Conservation (phyloP, 305 asterid species). For the Ilex paraguariensis region DNA sequence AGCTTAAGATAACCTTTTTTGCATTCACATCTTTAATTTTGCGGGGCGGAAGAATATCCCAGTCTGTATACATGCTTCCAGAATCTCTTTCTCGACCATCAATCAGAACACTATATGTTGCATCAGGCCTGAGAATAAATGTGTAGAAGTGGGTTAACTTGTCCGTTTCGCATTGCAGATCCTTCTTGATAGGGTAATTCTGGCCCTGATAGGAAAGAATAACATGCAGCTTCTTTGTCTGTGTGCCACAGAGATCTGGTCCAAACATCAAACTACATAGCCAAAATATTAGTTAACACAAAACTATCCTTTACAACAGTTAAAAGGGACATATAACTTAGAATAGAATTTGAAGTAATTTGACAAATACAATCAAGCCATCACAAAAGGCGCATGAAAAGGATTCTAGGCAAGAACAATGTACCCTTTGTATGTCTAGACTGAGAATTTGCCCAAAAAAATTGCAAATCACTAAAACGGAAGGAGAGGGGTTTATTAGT, state of each 20-base stretch:
- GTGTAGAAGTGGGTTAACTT: constrained; percentile 94
- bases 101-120: constrained; percentile 66
- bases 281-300: constrained; percentile 15
- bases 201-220: constrained; percentile 95
- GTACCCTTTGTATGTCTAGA: too few relatives aligned
- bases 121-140: constrained; percentile 90
- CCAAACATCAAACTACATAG: constrained; percentile 82
- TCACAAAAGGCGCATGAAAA: too few relatives aligned
- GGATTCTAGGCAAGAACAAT: too few relatives aligned
- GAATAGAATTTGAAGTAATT: too few relatives aligned
- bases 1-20: constrained; percentile 57
- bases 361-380: too few relatives aligned
- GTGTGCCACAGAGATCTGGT: constrained; percentile 94
- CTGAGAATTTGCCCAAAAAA: too few relatives aligned
- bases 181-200: constrained; percentile 93
- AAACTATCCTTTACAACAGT: too few relatives aligned
- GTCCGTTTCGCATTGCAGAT: constrained; percentile 93
- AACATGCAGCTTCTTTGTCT: constrained; percentile 90
- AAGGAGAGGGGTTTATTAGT: too few relatives aligned
- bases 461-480: too few relatives aligned
- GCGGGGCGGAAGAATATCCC: constrained; percentile 98
- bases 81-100: constrained; percentile 98
- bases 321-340: too few relatives aligned
- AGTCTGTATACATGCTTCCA: constrained; percentile 93
- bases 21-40: constrained; percentile 78